Evolutionary conservation across 2,329 filamentous ascomycete genomes (phyloP).

Genomic region (Sordariomycetes sp.): DNA sequence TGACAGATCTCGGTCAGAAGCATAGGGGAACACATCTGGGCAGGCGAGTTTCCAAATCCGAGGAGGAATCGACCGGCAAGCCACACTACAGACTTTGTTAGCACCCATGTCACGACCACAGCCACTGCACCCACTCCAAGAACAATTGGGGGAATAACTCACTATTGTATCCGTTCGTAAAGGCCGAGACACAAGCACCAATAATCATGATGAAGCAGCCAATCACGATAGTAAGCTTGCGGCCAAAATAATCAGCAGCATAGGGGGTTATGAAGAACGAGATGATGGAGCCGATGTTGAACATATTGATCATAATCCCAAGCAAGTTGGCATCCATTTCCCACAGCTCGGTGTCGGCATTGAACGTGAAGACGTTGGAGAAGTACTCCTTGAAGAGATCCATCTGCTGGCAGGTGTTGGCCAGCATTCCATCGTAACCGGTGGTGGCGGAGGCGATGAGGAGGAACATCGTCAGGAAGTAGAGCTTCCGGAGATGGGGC

Average conservation of each 20-base stretch:
- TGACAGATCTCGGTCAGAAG: slow-evolving; percentile 57
- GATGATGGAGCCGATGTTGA: slow-evolving; percentile 37
- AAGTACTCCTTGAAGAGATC: slow-evolving; percentile 42
- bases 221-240: slow-evolving; percentile 28
- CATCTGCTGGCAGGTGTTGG: slow-evolving; percentile 50
- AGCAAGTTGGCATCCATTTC: slow-evolving; percentile 23
- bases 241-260: slow-evolving; percentile 30
- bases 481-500: slow-evolving; percentile 44
- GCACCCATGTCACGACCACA: slow-evolving; percentile 8
- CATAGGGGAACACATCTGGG: slow-evolving; percentile 53
- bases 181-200: slow-evolving; percentile 29
- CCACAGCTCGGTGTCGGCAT: slow-evolving; percentile 4
- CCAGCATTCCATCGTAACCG: slow-evolving; percentile 50
- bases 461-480: slow-evolving; percentile 39
- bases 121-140: no score
- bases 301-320: slow-evolving; percentile 39
- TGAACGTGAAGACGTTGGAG: slow-evolving; percentile 5
- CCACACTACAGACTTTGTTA: slow-evolving; percentile 15
- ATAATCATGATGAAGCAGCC: slow-evolving; percentile 35
- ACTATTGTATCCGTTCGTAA: slow-evolving; percentile 31
- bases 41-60: slow-evolving; percentile 56
- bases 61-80: slow-evolving; percentile 25
- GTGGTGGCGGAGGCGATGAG: slow-evolving; percentile 51
- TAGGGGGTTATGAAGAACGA: slow-evolving; percentile 35
- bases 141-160: slow-evolving; percentile 11